phyloP scores from a whole-genome alignment of 2,329 filamentous ascomycete species.

The Fusarium veterinarium region DNA sequence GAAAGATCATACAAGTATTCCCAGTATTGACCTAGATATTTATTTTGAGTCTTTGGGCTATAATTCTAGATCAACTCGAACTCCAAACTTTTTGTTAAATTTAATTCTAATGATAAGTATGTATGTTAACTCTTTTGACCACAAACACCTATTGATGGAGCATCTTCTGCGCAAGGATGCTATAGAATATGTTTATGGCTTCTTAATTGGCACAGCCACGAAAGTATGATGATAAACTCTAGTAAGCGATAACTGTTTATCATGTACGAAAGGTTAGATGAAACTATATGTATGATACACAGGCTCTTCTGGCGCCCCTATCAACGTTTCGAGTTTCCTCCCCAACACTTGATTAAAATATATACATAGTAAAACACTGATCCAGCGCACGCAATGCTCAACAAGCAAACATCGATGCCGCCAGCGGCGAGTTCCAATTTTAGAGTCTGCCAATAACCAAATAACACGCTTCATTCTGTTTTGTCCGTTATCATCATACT shows the following conservation, averaged over 20 bases:
- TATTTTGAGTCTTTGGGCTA: background rate
- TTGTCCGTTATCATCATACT: background rate
- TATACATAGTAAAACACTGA: background rate
- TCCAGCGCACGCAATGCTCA: conserved; percentile 1
- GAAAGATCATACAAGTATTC: no score
- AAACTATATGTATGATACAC: background rate
- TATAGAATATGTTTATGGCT: background rate
- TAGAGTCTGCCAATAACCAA: background rate
- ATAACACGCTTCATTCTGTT: background rate
- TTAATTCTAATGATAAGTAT: background rate
- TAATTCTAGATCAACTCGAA: no score
- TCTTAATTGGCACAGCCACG: background rate
- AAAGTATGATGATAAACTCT: background rate
- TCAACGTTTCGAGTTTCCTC: background rate
- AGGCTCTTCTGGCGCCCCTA: background rate
- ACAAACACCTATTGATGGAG: background rate
- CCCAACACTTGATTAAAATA: background rate
- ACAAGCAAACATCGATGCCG: background rate
- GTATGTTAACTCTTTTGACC: background rate
- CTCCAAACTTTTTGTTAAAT: background rate
- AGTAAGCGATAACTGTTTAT: background rate
- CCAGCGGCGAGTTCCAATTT: background rate
- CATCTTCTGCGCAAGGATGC: background rate
- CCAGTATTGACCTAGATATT: background rate
- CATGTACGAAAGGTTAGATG: background rate